Evolutionary conservation across 2,329 filamentous ascomycete species (phyloP).

Genomic region (Graphium sp.): DNA sequence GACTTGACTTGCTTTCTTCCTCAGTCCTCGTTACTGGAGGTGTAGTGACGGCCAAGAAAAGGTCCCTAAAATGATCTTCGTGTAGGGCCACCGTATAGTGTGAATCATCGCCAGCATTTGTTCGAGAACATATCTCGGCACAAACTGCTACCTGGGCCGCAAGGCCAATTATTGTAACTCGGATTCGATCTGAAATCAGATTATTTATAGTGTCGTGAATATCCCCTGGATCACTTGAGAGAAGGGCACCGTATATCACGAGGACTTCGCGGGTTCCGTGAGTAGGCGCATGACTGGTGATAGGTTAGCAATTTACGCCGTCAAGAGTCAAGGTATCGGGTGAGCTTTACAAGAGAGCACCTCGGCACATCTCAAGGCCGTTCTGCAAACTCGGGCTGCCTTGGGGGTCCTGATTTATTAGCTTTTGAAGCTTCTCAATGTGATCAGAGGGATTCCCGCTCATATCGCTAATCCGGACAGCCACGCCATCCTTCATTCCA

Average conservation of each 20-base stretch:
- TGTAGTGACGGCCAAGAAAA: slow-evolving; percentile 78
- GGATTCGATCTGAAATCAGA: slow-evolving; percentile 68
- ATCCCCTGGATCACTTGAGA: slow-evolving; percentile 85
- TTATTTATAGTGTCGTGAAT: slow-evolving; percentile 77
- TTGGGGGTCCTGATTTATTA: slow-evolving; percentile 51
- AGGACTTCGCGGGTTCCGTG: slow-evolving; percentile 90
- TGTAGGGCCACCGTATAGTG: slow-evolving; percentile 76
- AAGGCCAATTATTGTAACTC: slow-evolving; percentile 77
- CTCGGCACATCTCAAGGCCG: slow-evolving; percentile 86
- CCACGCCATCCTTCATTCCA: slow-evolving; percentile 84
- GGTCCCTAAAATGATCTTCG: slow-evolving; percentile 59
- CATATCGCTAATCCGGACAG: slow-evolving; percentile 73
- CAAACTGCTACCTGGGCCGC: slow-evolving; percentile 88
- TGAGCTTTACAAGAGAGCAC: slow-evolving; percentile 59
- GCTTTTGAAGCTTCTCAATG: slow-evolving; percentile 53
- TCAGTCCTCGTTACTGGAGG: slow-evolving; percentile 64
- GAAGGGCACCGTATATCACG: slow-evolving; percentile 77
- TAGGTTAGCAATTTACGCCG: slow-evolving; percentile 3
- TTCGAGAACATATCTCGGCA: slow-evolving; percentile 71
- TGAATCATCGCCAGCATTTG: slow-evolving; percentile 62
- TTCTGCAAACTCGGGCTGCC: slow-evolving; percentile 80
- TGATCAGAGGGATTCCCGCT: slow-evolving; percentile 85
- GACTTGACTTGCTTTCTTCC: slow-evolving; percentile 39
- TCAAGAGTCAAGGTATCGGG: background rate
- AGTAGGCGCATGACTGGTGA: slow-evolving; percentile 60